Percentiles rank a stretch among this genome's conserved stretches.
Evolutionary conservation across 78 protist genomes (phyloP).

Genomic region (Tieghemostelium lacteum): DNA sequence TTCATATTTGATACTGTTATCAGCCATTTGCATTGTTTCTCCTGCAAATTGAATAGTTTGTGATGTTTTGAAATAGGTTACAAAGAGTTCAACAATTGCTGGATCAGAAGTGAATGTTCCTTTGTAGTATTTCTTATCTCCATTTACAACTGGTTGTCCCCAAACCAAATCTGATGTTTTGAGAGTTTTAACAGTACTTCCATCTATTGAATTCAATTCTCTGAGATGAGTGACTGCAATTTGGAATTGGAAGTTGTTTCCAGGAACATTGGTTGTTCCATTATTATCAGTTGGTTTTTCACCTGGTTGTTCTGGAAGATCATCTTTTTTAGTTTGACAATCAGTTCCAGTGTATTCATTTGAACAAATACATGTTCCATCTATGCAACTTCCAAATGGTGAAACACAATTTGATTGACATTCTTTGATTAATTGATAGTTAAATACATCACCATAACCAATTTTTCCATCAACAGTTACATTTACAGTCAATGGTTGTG

Average conservation of each 20-base stretch:
- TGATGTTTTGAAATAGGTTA: background rate
- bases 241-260: background rate
- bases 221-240: slow-evolving; percentile 26
- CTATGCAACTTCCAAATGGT: background rate
- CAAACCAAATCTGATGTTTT: background rate
- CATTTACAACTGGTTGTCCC: background rate
- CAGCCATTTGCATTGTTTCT: slow-evolving; percentile 9
- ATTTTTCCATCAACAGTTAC: slow-evolving; percentile 1
- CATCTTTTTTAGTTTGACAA: background rate
- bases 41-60: slow-evolving; percentile 12
- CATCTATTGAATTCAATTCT: slow-evolving; percentile 2
- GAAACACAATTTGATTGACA: background rate
- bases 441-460: background rate
- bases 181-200: background rate
- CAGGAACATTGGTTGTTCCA: slow-evolving; percentile 24
- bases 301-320: background rate
- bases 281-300: background rate
- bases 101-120: slow-evolving; percentile 28
- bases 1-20: slow-evolving; percentile 36
- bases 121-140: background rate
- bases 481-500: background rate
- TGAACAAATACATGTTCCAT: background rate
- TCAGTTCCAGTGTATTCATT: background rate
- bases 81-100: background rate
- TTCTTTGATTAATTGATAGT: background rate